phyloP scores from a whole-genome alignment of 257 asterid species.

The Nicotiana otophora region DNA sequence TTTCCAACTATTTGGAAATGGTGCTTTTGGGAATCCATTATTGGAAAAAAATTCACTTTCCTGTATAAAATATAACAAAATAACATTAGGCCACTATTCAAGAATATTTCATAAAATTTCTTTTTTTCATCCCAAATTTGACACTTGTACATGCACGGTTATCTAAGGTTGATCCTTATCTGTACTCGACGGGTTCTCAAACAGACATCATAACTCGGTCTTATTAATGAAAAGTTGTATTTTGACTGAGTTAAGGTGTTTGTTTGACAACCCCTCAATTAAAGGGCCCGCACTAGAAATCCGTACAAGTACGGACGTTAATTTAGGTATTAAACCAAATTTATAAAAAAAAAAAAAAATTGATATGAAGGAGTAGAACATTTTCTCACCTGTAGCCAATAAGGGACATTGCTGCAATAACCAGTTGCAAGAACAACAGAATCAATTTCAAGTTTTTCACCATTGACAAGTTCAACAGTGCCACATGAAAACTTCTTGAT shows the following conservation, averaged over 20 bases:
- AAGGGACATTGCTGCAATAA: slow-evolving; percentile 19
- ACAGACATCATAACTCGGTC: background rate
- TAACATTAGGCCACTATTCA: background rate
- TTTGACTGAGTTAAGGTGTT: background rate
- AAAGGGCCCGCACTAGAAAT: background rate
- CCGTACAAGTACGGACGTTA: background rate
- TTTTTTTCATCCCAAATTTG: background rate
- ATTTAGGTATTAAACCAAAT: background rate
- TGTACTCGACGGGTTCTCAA: background rate
- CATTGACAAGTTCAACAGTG: slow-evolving; percentile 11
- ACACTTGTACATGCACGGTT: rapidly evolving
- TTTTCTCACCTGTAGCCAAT: slow-evolving; percentile 17
- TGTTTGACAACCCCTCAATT: background rate
- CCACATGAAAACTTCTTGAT: slow-evolving; percentile 10
- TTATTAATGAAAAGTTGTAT: background rate
- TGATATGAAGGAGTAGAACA: background rate
- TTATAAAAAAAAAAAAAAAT: no score
- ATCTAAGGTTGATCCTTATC: background rate
- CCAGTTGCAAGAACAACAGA: slow-evolving; percentile 22
- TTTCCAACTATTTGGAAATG: slow-evolving; percentile 18
- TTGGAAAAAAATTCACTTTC: slow-evolving; percentile 22
- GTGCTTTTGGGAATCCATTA: slow-evolving; percentile 15
- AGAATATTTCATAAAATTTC: background rate
- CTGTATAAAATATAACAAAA: background rate
- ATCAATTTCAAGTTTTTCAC: slow-evolving; percentile 6